phyloP scores from a whole-genome alignment of 2,329 filamentous ascomycete genomes.

The Aspergillus ibericus region DNA sequence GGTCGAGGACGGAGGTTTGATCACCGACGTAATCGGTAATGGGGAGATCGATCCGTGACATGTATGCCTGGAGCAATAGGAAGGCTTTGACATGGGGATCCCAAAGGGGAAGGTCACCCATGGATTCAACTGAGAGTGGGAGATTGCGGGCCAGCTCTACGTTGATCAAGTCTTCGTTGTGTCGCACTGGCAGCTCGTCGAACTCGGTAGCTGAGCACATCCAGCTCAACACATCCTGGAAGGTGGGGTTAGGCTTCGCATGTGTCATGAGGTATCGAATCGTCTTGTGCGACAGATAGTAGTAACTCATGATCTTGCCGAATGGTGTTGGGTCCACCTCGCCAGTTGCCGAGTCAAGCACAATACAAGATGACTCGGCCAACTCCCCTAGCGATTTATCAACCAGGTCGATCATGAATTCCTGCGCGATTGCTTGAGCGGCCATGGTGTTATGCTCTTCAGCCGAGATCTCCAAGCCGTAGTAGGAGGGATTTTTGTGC shows the following conservation, averaged over 20 bases:
- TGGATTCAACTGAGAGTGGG: slow-evolving; percentile 63
- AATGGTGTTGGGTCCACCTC: slow-evolving; percentile 87
- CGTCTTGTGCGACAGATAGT: slow-evolving; percentile 94
- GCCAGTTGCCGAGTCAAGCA: slow-evolving; percentile 74
- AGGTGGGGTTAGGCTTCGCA: slow-evolving; percentile 71
- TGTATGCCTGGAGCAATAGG: slow-evolving; percentile 88
- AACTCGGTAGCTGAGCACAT: slow-evolving; percentile 94
- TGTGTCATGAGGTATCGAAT: slow-evolving; percentile 79
- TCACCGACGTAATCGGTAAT: slow-evolving; percentile 98
- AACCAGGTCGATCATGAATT: slow-evolving; percentile 92
- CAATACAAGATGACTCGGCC: slow-evolving; percentile 78
- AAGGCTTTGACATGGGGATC: slow-evolving; percentile 98
- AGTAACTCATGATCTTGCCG: slow-evolving; percentile 99
- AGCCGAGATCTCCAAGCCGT: slow-evolving; percentile 87
- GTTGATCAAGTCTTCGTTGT: slow-evolving; percentile 98
- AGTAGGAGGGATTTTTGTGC: slow-evolving; percentile 98
- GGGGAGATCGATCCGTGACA: slow-evolving; percentile 87
- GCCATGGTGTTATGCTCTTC: slow-evolving; percentile 87
- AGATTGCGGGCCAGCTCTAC: slow-evolving; percentile 81
- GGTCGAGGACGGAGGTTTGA: slow-evolving; percentile 82
- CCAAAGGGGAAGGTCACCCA: slow-evolving; percentile 82
- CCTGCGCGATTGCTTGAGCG: slow-evolving; percentile 84
- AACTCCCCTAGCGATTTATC: slow-evolving; percentile 81
- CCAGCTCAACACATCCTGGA: slow-evolving; percentile 83
- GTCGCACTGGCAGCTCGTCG: slow-evolving; percentile 93